Base-by-base conservation (phyloP, 2,329 filamentous ascomycete genomes). In the Colletotrichum somersetense region DNA sequence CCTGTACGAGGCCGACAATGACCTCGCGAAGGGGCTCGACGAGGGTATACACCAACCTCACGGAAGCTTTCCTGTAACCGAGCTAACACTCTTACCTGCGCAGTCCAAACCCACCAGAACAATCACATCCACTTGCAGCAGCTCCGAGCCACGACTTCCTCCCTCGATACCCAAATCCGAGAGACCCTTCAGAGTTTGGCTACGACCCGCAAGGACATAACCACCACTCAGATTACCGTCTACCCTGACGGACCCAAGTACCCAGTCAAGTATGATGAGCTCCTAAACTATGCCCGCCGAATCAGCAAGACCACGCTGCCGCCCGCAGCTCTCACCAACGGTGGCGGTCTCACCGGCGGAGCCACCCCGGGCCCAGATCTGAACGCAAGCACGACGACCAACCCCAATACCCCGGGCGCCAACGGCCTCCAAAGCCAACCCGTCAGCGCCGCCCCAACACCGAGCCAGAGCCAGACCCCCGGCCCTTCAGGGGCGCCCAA, bases 231-330 rank as follows among this genome's bases (percentile, higher is more conserved):
- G 3, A 86, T 88, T 1, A 91, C 89, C 7, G 83, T 82, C 30
- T 88, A 89, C 74, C 85, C 89, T 6, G 79, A 85, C 8, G 82
- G 81, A 5, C 82, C 85, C 2, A 87, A 84, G 78, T 85, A 88
- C 75, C 81, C 85, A 12, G 88, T 96, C 62, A 88, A 88, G 4
- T 93, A 94, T 78, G 87, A 90, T 56, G 91, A 95, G 75, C 89
- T 97, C 0, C 89, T 97, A 30, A 87, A 86, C 73, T 96, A 94
- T 79, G 94, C 93, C 30, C 91, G 92, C 55, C 91, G 91, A 74
- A 96, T 97, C 78, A 92, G 91, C 80, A 92, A 91, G 79, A 94
- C 91, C 75, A 96, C 94, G 0, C 87, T 94, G 16, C 93, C 94
- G 0, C 91, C 91, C 0, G 89, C 89, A 0, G 83, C 84, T 58